Evolutionary conservation across 768 basidiomycete genomes (phyloP), one percentile per base, ranked within the genome.

Genomic region (Rhizopogon vinicolor): DNA sequence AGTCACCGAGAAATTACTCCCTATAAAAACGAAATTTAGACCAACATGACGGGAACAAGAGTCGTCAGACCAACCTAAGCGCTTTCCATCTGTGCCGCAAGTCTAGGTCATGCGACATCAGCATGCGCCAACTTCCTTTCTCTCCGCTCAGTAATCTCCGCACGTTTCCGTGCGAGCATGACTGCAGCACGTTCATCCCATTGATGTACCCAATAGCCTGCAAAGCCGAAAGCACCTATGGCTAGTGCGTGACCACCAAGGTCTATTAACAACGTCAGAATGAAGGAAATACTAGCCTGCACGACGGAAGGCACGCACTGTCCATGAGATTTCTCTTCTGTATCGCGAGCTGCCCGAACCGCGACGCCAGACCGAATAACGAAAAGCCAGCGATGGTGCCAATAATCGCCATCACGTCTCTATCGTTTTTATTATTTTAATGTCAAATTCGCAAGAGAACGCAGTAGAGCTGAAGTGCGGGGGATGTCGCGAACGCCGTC

Each of bases 301-400:
- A 35, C 22, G 43, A 54, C n/a, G 19, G 28, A 49, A n/a, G 48
- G 53, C 19, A 81, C 92, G 68, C 66, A 95, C 93, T 91, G 44
- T 84, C 79, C 71, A 89, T 82, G 57, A 94, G 78, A 65, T 85
- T 84, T 64, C 88, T 79, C 67, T 80, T 85, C 71, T 92, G 87
- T 64, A 97, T 88, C 52, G 87, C 88, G 22, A 97, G 84, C 73
- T 95, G 93, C 63, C 90, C 91, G 57, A 93, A 77, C 56, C 94
- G 81, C 18, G 87, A 85, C 19, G 86, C 85, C 56, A 97, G 86
- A 42, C 93, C 93, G 65, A 93, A 87, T 54, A 80, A 70, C 3
- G 90, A 88, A 72, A 91, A 91, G 41, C 90, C 89, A 65, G 91
- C 68, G 58, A 92, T 72, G 65, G 82, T 89, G 49, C 82, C 73